Evolutionary conservation across 139 green algal species (phyloP).

Genomic region (Picochlorum sp.): DNA sequence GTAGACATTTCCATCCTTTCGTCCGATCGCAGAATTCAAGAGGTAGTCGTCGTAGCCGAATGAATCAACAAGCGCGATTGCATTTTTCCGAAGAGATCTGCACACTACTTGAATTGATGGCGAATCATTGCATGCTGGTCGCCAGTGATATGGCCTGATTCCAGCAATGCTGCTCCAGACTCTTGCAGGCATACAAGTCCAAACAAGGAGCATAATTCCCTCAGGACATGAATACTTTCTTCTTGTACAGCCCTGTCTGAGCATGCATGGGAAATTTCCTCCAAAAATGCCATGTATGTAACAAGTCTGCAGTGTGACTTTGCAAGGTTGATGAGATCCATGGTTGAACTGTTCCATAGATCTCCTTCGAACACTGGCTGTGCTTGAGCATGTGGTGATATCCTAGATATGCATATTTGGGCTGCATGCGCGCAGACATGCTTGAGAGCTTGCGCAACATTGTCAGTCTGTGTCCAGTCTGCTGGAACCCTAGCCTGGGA

Average conservation of each 20-base stretch:
- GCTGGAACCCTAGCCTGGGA: conserved; percentile 20
- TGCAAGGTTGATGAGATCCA: conserved; percentile 55
- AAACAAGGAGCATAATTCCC: too few relatives aligned
- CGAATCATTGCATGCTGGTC: conserved; percentile 44
- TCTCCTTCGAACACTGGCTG: conserved; percentile 58
- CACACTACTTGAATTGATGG: conserved; percentile 42
- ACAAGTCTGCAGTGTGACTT: conserved; percentile 47
- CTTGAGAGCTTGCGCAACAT: conserved; percentile 24
- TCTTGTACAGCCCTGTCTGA: neutral
- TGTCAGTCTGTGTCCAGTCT: conserved; percentile 22
- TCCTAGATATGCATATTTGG: conserved; percentile 15
- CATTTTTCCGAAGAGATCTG: conserved; percentile 61
- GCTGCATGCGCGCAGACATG: conserved; percentile 12
- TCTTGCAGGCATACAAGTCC: too few relatives aligned
- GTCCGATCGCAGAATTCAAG: conserved; percentile 69
- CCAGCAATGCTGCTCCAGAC: conserved; percentile 43
- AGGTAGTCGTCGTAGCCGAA: conserved; percentile 77
- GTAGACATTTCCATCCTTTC: conserved; percentile 76
- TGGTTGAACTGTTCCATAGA: conserved; percentile 64
- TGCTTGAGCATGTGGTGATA: conserved; percentile 28
- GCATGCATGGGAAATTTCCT: conserved; percentile 16
- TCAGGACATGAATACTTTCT: too few relatives aligned
- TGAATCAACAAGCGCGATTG: conserved; percentile 72
- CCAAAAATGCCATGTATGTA: conserved; percentile 48
- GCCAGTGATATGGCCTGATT: conserved; percentile 52